Percentiles rank a stretch among this genome's conserved stretches.
phyloP scores from a whole-genome alignment of 148 eudicot species.

The Euryodendron excelsum region DNA sequence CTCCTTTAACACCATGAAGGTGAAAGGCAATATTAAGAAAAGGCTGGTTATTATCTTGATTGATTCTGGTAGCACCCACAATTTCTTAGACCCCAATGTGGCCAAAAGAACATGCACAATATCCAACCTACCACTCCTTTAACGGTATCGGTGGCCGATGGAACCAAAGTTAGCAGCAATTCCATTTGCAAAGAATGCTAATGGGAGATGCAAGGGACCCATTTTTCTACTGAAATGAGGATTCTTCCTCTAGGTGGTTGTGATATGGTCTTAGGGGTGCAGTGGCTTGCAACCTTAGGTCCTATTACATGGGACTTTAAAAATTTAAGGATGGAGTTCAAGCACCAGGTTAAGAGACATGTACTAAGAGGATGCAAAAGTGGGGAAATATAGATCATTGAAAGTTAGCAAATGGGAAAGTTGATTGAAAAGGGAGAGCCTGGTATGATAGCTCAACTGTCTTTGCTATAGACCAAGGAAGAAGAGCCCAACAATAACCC shows the following conservation, averaged over 20 bases:
- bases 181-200: not conserved
- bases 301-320: not conserved
- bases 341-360: too few relatives aligned
- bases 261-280: too few relatives aligned
- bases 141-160: not conserved
- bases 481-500: too few relatives aligned
- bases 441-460: not conserved
- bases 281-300: not conserved
- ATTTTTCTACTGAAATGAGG: not conserved
- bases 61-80: not conserved
- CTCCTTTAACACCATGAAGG: too few relatives aligned
- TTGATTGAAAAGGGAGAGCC: not conserved
- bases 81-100: not conserved
- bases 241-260: too few relatives aligned
- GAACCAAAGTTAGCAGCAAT: not conserved
- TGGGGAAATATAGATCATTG: too few relatives aligned
- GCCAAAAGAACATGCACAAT: not conserved
- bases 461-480: too few relatives aligned
- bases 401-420: too few relatives aligned
- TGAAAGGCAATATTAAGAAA: not conserved
- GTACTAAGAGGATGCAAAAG: not conserved
- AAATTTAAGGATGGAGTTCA: too few relatives aligned
- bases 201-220: not conserved
- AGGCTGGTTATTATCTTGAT: not conserved
- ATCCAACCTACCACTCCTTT: not conserved